phyloP scores from a whole-genome alignment of 441 rosid genomes.

The Populus hybrid region DNA sequence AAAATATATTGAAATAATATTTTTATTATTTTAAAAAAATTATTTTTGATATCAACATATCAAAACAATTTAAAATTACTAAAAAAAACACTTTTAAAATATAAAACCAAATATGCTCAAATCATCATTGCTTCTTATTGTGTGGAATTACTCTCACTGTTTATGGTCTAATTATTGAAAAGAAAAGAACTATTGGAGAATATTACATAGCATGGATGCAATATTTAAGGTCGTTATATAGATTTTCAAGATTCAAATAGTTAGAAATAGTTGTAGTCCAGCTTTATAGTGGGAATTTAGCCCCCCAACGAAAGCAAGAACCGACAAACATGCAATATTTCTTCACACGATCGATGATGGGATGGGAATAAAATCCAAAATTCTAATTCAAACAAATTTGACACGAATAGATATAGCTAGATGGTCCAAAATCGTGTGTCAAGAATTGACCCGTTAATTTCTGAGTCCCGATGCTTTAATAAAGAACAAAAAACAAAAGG shows the following conservation, averaged over 20 bases:
- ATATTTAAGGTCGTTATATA: not conserved
- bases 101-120: not conserved
- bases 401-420: not conserved
- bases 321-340: not conserved
- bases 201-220: not conserved
- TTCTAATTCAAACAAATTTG: not conserved
- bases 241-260: too few relatives aligned
- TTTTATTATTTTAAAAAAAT: too few relatives aligned
- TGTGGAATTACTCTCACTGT: not conserved
- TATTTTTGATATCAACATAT: rapidly evolving
- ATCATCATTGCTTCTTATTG: not conserved
- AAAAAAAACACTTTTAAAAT: too few relatives aligned
- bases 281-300: not conserved
- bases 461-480: not conserved
- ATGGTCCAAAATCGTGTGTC: not conserved
- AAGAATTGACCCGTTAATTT: not conserved
- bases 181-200: not conserved
- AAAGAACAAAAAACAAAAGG: not conserved
- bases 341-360: not conserved
- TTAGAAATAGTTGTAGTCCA: not conserved
- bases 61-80: too few relatives aligned
- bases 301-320: not conserved
- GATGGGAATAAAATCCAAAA: not conserved
- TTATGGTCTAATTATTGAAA: too few relatives aligned
- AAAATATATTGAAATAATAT: too few relatives aligned